Conservation (phyloP, 257 asterid genomes). For the Nicotiana undulata region DNA sequence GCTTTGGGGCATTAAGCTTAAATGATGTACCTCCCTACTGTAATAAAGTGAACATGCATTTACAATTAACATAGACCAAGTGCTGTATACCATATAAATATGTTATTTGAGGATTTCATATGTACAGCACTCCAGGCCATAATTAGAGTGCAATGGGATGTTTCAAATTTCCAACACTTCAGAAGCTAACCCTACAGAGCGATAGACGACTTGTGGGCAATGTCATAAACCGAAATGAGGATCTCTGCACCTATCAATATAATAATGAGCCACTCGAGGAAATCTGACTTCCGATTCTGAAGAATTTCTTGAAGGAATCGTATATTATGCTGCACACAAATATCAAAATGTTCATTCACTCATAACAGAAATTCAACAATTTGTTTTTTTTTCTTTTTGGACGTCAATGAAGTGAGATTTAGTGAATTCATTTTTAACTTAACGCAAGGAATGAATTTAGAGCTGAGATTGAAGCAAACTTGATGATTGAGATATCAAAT, state of each 20-base stretch:
- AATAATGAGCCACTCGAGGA: constrained; percentile 92
- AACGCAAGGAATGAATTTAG: background rate
- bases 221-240: constrained; percentile 76
- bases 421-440: background rate
- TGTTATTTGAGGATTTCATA: background rate
- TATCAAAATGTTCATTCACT: background rate
- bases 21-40: background rate
- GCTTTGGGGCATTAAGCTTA: background rate
- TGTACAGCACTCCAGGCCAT: background rate
- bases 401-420: background rate
- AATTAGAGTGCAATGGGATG: background rate
- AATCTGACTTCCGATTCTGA: constrained; percentile 92
- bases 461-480: background rate
- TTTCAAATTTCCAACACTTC: background rate
- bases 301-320: constrained; percentile 94
- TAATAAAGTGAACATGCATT: background rate
- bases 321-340: constrained; percentile 71
- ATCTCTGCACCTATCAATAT: constrained; percentile 88
- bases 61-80: background rate
- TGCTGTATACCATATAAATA: background rate
- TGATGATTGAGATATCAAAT: background rate
- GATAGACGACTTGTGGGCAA: constrained; percentile 49
- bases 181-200: constrained; percentile 1
- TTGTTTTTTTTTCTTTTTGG: no score
- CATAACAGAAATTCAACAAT: no score